Evolutionary conservation across 1,284 basidiomycete genomes (phyloP).

Genomic region (Naganishia cerealis): DNA sequence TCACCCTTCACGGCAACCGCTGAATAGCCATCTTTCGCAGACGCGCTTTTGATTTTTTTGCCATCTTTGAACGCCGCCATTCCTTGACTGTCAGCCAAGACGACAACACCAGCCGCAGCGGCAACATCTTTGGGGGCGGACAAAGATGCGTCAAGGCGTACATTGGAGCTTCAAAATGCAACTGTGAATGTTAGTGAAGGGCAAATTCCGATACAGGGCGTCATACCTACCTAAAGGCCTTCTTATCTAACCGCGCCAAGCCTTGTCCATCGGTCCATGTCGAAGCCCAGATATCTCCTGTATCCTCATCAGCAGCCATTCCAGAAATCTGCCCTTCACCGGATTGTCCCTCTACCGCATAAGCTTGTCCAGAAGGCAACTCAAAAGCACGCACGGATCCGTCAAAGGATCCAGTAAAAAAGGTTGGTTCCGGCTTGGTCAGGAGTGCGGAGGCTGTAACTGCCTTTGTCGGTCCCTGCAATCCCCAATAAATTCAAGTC

Average conservation of each 20-base stretch:
- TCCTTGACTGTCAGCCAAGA: constrained; percentile 63
- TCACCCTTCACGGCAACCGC: constrained; percentile 49
- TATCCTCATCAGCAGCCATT: constrained; percentile 56
- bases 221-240: constrained; percentile 4
- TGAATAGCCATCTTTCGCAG: constrained; percentile 34
- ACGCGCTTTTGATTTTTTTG: constrained; percentile 27
- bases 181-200: constrained; percentile 37
- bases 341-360: constrained; percentile 63
- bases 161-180: constrained; percentile 27
- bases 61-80: constrained; percentile 61
- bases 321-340: constrained; percentile 73
- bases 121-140: constrained; percentile 77
- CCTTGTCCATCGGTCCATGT: constrained; percentile 23
- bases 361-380: constrained; percentile 55
- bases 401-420: constrained; percentile 79
- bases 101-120: constrained; percentile 60
- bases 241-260: constrained; percentile 7
- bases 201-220: constrained; percentile 33
- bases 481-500: constrained; percentile 1
- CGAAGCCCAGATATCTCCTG: constrained; percentile 16
- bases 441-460: constrained; percentile 66
- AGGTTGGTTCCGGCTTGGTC: constrained; percentile 57
- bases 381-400: constrained; percentile 71
- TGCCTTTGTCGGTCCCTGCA: constrained; percentile 73
- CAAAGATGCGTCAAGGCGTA: constrained; percentile 53